Percentiles rank a stretch among this genome's conserved stretches.
Evolutionary conservation across 805 yeast species (phyloP).

Genomic region (Pichia kluyveri): DNA sequence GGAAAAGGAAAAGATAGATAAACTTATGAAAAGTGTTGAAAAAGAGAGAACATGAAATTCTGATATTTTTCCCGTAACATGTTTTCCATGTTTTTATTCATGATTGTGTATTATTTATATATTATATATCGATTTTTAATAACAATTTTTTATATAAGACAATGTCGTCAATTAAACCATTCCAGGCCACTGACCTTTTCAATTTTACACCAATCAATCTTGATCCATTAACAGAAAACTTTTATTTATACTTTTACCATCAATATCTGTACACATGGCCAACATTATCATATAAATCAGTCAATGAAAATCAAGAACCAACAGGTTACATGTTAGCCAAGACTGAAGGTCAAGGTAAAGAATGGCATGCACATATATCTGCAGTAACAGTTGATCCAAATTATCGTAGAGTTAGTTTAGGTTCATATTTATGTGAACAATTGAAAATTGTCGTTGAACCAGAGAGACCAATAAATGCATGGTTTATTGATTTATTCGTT

Average conservation of each 20-base stretch:
- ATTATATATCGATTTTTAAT: too few species aligned
- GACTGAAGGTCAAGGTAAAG: constrained; percentile 74
- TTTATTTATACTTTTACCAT: constrained; percentile 72
- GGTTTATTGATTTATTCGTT: constrained; percentile 87
- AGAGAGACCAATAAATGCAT: constrained; percentile 62
- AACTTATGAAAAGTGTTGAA: neutral
- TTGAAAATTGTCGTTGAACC: constrained; percentile 62
- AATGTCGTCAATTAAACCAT: constrained; percentile 87
- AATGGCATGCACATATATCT: constrained; percentile 96
- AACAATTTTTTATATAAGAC: too few species aligned
- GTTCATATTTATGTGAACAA: constrained; percentile 66
- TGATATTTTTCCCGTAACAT: too few species aligned
- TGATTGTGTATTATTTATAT: too few species aligned
- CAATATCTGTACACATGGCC: constrained; percentile 87
- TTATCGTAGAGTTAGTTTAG: constrained; percentile 80
- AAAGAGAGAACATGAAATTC: too few species aligned
- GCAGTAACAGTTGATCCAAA: constrained; percentile 86
- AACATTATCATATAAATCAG: constrained; percentile 70
- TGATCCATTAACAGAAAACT: constrained; percentile 89
- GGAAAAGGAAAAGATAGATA: neutral
- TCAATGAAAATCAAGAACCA: constrained; percentile 24
- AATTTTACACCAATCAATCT: constrained; percentile 66
- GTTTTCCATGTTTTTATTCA: too few species aligned
- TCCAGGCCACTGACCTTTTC: constrained; percentile 78
- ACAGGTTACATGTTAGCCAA: constrained; percentile 93